phyloP scores from a whole-genome alignment of 164 flowering plant species.

The Magnolia changhungtana region DNA sequence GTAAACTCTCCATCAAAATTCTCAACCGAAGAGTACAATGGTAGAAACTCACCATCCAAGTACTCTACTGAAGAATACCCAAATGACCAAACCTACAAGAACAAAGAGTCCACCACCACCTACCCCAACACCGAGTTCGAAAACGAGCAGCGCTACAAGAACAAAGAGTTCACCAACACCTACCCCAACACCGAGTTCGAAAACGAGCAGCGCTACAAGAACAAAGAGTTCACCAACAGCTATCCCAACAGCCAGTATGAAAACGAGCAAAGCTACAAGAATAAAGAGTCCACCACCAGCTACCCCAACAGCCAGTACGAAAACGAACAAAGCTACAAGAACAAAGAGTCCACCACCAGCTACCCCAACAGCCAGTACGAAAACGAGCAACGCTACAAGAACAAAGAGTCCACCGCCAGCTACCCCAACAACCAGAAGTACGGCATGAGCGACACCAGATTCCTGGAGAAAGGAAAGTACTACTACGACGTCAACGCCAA shows the following conservation, averaged over 20 bases:
- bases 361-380: conserved; percentile 2
- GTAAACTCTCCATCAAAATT: background rate
- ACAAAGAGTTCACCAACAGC: conserved; percentile 1
- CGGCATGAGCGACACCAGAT: conserved; percentile 57
- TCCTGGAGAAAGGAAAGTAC: conserved; percentile 52
- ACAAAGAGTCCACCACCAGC: conserved; percentile 12
- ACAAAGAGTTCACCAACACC: background rate
- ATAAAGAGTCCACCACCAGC: background rate
- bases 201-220: background rate
- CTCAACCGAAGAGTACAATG: background rate
- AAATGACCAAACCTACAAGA: conserved; percentile 1
- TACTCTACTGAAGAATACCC: background rate
- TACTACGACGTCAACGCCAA: conserved; percentile 28
- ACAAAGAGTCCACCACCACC: conserved; percentile 11
- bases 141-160: conserved; percentile 1
- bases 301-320: background rate
- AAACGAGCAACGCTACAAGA: conserved; percentile 3
- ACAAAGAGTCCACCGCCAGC: conserved; percentile 12
- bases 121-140: background rate
- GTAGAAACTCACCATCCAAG: too few relatives aligned
- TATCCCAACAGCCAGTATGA: background rate
- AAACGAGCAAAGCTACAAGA: conserved; percentile 1
- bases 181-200: background rate
- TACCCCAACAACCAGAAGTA: conserved; percentile 12
- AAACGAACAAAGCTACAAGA: conserved; percentile 2